A percentile compares a stretch with the other conserved stretches of the same genome.
Evolutionary conservation across 2,329 filamentous ascomycete genomes (phyloP).

Genomic region (Colletotrichum somersetense): DNA sequence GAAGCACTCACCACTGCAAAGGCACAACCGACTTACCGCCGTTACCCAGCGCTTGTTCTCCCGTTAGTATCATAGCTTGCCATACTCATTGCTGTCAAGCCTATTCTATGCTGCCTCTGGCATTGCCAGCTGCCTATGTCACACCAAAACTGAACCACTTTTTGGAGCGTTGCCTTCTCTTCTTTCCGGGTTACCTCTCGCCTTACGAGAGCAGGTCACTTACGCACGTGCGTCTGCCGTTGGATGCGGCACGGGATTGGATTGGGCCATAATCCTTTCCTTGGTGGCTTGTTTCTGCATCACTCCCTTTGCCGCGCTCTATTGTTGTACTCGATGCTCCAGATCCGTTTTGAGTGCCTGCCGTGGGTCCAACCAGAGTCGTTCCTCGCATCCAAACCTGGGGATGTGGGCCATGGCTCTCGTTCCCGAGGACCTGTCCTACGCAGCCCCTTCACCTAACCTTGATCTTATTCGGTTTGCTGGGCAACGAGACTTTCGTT

Average conservation of each 20-base stretch:
- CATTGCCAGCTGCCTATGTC: neutral
- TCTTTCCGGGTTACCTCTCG: neutral
- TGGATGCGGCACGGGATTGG: neutral
- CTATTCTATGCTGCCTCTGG: neutral
- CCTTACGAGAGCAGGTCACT: neutral
- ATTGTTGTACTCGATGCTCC: conserved; percentile 4
- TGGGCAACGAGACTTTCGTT: neutral
- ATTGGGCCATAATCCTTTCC: conserved; percentile 8
- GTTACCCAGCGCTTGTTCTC: neutral
- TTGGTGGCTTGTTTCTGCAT: conserved; percentile 5
- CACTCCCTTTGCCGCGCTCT: conserved; percentile 14
- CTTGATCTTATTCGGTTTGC: neutral
- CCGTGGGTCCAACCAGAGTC: conserved; percentile 16
- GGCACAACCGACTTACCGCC: neutral
- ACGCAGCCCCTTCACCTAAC: neutral
- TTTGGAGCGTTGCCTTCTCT: neutral
- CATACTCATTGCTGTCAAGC: neutral
- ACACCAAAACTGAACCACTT: neutral
- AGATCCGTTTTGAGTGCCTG: conserved; percentile 28
- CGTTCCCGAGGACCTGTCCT: neutral
- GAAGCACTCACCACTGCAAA: neutral
- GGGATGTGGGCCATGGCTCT: conserved; percentile 7
- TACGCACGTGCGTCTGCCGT: conserved; percentile 11
- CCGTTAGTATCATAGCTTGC: neutral
- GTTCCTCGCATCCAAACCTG: conserved; percentile 24